Evolutionary conservation across 2,329 filamentous ascomycete genomes (phyloP).

Genomic region (Alternaria triticina): DNA sequence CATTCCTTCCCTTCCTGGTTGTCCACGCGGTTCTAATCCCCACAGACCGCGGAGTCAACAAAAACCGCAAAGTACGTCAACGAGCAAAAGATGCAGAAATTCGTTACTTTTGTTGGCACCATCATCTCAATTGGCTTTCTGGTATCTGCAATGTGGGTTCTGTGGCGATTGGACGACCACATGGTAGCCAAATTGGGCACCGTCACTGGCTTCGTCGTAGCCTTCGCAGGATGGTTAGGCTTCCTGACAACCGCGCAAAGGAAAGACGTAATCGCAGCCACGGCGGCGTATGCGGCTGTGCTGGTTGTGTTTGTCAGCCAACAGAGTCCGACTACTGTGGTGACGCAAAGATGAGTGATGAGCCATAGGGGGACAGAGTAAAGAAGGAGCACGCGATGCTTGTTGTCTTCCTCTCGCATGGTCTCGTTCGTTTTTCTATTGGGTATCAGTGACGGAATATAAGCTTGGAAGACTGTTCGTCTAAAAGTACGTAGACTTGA

Average conservation of each 20-base stretch:
- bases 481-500: too few relatives aligned
- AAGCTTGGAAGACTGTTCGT: too few relatives aligned
- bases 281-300: not conserved
- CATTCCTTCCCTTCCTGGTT: too few relatives aligned
- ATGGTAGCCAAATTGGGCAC: not conserved
- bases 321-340: too few relatives aligned
- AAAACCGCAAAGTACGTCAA: rapidly evolving
- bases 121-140: not conserved
- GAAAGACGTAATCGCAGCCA: not conserved
- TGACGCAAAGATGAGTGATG: too few relatives aligned
- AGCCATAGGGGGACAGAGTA: too few relatives aligned
- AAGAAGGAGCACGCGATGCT: too few relatives aligned
- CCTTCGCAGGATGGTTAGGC: rapidly evolving
- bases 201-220: rapidly evolving
- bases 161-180: not conserved
- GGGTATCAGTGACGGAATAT: not conserved
- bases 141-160: not conserved
- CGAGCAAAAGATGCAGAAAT: not conserved
- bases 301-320: not conserved
- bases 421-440: not conserved
- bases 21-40: too few relatives aligned
- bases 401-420: too few relatives aligned
- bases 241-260: not conserved
- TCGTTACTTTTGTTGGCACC: not conserved
- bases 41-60: not conserved